Base-by-base conservation (phyloP, 2,329 filamentous ascomycete species). In the Sporothrix protearum region DNA sequence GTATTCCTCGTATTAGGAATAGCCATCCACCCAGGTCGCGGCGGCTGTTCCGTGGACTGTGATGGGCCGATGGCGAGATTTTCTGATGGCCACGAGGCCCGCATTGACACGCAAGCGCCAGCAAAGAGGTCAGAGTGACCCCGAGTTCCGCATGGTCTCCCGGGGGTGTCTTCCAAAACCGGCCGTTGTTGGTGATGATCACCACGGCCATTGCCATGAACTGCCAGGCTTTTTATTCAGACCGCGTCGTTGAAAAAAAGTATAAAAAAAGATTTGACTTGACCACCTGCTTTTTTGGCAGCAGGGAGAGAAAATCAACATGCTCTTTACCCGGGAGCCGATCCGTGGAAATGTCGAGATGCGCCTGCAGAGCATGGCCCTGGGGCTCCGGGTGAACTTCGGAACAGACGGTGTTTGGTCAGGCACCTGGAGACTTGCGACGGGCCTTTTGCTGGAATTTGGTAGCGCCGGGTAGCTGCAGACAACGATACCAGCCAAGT, bases 331-430 rank as follows among this genome's bases (percentile, higher is more conserved):
- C 16, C 42, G 25, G 14, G 3, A 67, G 42, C 42, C 25, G 25
- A 51, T 49, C 36, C 25, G 63, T 49, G 63, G 42, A 42, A 6
- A 33, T 7, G 33, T 49, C 3, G 9, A 66, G 14, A 16, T 12
- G 57, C n/a, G 10, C 3, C 42, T 30, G 25, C 16, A 51, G 28
- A 16, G 45, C 36, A 49, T 51, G 19, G 3, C 45, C 45, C 14
- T 36, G 9, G 45, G 9, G 64, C 22, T 67, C 45, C 64, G 64
- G 64, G 28, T 67, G 64, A 67, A 53, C 28, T 22, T 67, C 64
- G 64, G 64, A 67, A 53, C 45, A 47, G 64, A 25, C 45, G 45
- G 22, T 49, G 63, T 28, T 28, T 30, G 59, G 59, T 39, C 59
- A 64, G 22, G 36, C 6, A 5, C 6, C 6, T 64, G 10, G 36